Percentiles rank a stretch among this genome's conserved stretches.
Evolutionary conservation across 495 filamentous ascomycete species (phyloP).

Genomic region (Tuber aestivum): DNA sequence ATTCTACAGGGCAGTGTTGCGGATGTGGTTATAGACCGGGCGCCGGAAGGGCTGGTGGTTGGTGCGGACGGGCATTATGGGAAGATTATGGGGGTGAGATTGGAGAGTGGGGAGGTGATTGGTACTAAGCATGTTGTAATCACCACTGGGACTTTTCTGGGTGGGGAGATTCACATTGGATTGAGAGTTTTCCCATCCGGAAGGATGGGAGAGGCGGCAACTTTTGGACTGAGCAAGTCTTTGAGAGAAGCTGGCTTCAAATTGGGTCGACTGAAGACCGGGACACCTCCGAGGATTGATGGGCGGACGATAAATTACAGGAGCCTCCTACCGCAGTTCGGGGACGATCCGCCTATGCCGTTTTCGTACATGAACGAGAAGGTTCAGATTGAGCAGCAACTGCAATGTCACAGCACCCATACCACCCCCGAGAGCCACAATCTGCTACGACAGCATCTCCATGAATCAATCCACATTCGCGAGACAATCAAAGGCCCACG

Average conservation of each 20-base stretch:
- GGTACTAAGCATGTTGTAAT: constrained; percentile 78
- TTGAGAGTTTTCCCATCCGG: constrained; percentile 77
- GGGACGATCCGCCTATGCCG: constrained; percentile 79
- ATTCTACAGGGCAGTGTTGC: constrained; percentile 83
- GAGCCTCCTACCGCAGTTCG: constrained; percentile 62
- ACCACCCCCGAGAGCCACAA: constrained; percentile 81
- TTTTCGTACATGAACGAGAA: constrained; percentile 83
- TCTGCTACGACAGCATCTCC: constrained; percentile 75
- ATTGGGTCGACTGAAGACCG: constrained; percentile 87
- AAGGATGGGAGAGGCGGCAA: constrained; percentile 89
- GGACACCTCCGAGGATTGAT: constrained; percentile 84
- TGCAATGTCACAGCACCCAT: constrained; percentile 73
- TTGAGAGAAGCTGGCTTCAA: constrained; percentile 84
- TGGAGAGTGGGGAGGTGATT: constrained; percentile 85
- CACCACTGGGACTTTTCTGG: constrained; percentile 91
- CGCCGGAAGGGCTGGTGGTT: constrained; percentile 48
- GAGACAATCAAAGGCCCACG: constrained; percentile 91
- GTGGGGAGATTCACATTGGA: constrained; percentile 95
- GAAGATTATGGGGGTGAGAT: constrained; percentile 74
- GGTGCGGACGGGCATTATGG: constrained; percentile 54
- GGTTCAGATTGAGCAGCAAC: constrained; percentile 72
- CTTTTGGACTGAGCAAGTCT: constrained; percentile 88
- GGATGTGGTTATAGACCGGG: constrained; percentile 67
- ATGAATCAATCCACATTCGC: constrained; percentile 90
- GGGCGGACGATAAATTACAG: constrained; percentile 75